phyloP scores from a whole-genome alignment of 225 moss, liverwort and hornwort species.

The Asterella californica region DNA sequence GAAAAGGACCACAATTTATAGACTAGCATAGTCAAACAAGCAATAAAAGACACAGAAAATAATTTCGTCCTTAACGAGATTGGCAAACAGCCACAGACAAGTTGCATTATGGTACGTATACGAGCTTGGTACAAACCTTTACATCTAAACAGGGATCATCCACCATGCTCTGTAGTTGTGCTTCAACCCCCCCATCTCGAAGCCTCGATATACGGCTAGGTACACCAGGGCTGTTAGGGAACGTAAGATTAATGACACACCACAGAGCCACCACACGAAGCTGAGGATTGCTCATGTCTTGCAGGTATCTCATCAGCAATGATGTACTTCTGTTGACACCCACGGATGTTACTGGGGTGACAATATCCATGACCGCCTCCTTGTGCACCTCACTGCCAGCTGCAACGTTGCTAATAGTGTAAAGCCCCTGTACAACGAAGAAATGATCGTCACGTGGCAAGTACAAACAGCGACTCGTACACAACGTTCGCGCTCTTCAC shows the following conservation, averaged over 20 bases:
- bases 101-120: neutral
- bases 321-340: conserved; percentile 27
- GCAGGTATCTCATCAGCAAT: conserved; percentile 68
- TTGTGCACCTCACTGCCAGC: conserved; percentile 84
- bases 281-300: conserved; percentile 95
- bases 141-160: conserved; percentile 99
- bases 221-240: conserved; percentile 58
- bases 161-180: conserved; percentile 73
- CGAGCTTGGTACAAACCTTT: conserved; percentile 47
- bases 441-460: neutral
- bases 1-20: neutral
- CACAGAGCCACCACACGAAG: conserved; percentile 88
- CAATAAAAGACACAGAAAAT: neutral
- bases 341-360: conserved; percentile 26
- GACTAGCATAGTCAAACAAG: neutral
- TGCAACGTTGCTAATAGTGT: conserved; percentile 81
- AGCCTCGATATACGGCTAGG: conserved; percentile 56
- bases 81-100: neutral
- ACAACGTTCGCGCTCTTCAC: neutral
- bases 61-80: neutral
- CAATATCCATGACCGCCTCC: conserved; percentile 79
- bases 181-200: conserved; percentile 74
- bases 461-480: neutral
- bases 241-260: conserved; percentile 93
- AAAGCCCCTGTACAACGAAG: conserved; percentile 59